Base-by-base conservation (phyloP, 441 rosid species). In the Raphanus hybrid region DNA sequence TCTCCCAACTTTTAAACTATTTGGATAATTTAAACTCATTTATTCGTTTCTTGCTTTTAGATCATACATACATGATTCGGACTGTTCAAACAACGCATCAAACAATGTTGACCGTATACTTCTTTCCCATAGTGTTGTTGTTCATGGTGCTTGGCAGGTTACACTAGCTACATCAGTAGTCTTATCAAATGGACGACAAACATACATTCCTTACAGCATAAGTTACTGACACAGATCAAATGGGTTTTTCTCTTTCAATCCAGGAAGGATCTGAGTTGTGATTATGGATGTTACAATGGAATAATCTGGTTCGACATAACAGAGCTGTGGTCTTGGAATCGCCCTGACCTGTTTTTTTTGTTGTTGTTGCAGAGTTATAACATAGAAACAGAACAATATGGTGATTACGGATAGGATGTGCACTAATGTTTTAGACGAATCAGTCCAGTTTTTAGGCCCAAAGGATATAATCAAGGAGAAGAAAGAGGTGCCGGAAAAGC, bases 61-160 rank as follows among this genome's bases (percentile, higher is more conserved):
- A 96, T 87, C 98, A 97, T 55, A 93, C 98, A 4, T 96, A 96
- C 83, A 96, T 96, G 99, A 89, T 96, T 75, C 90, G 96, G 26
- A 98, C 98, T 62, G 37, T 93, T 78, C 98, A 52, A 82, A 98
- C 75, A 96, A 86, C 63, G 97, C 98, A 77, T 90, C 97, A 3
- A 98, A 96, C 80, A 96, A 96, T 68, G 97, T 93, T 57, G 91
- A 96, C 83, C 86, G 98, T 89, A 92, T 97, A 10, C 97, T 96
- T 78, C 98, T 96, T 55, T 98, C 98, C 74, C 99, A 93, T 84
- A 92, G 98, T 58, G 90, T 71, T 1, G 96, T 96, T 57, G 96
- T 96, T 57, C 97, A 91, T 75, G 99, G 98, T 60, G 97, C 99
- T 92, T 96, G 99, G 97, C 99, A n/a, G 99, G 97, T 65, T 96